Evolutionary conservation across 2,329 filamentous ascomycete genomes (phyloP), one percentile per base, ranked within the genome.

Genomic region (Didymellaceae sp.): DNA sequence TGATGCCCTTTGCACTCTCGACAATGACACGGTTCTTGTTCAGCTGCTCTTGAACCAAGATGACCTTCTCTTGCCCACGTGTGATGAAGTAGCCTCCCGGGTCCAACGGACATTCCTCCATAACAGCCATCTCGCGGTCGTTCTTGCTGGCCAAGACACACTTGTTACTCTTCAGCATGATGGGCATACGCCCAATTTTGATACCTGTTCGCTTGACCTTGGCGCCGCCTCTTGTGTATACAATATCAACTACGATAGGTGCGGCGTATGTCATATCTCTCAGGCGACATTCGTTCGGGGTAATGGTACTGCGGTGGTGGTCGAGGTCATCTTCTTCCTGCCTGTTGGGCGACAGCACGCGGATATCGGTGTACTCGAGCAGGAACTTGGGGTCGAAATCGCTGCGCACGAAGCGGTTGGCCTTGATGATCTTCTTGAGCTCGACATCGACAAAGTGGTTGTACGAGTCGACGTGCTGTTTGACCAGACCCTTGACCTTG

Each of bases 1-100:
- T 93, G 58, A 96, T 86, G 53, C 89, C 89, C 75, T 97, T 97
- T 77, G 96, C 96, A 46, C 90, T 87, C 75, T 99, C 95, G 13
- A 99, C 93, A 71, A 99, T 97, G 66, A 99, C 90, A 78, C 94
- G 86, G 75, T 99, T 99, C 82, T 99, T 99, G 82, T 94, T 99
- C 70, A 99, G 79, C 76, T 99, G 94, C 71, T 99, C 95, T 74
- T 99, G 94, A 11, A 99, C 95, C 33, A 99, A 79, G 68, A 99
- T 99, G 62, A 99, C 94, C 78, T 99, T 99, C 74, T 99, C 94
- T 16, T 95, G 97, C 37, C 94, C 94, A 65, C 93, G 91, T 60
- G 97, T 91, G 66, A 99, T 94, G 67, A 99, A 99, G 74, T 99
- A 99, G 43, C 94, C 94, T 57, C 94, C 94, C 1, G 95, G 94